Percentiles rank a stretch among this genome's conserved stretches.
Conservation (phyloP, 108 stramenopile species). For the Cyclostephanos invisitatus region DNA sequence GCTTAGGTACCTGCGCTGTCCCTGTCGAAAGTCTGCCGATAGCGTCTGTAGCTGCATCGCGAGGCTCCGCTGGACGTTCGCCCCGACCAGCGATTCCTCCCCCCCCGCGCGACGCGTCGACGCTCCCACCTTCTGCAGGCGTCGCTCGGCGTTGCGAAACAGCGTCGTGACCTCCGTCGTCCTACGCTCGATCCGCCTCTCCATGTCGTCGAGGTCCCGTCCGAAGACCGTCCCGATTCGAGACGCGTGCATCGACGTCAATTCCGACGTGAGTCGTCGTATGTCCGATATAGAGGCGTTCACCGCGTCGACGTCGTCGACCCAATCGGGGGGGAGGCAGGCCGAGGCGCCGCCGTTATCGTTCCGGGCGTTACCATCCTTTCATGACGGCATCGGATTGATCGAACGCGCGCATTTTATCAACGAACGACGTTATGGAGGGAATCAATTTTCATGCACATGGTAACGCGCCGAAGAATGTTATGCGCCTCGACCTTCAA, state of each 20-base stretch:
- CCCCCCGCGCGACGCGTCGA: conserved; percentile 79
- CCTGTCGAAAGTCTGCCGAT: conserved; percentile 86
- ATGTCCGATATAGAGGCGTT: conserved; percentile 79
- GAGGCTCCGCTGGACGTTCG: conserved; percentile 88
- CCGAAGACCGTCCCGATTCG: conserved; percentile 92
- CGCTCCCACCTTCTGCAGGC: conserved; percentile 77
- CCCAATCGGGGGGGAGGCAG: conserved; percentile 80
- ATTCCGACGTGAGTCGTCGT: conserved; percentile 76
- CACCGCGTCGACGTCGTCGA: conserved; percentile 79
- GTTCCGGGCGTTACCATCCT: conserved; percentile 9
- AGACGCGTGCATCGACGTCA: conserved; percentile 87
- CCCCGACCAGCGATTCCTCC: conserved; percentile 84
- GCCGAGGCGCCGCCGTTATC: conserved; percentile 30
- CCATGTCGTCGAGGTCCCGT: conserved; percentile 85
- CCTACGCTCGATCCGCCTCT: conserved; percentile 82
- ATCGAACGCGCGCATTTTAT: background rate
- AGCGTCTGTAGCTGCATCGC: conserved; percentile 95
- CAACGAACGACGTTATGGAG: background rate
- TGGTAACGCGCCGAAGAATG: background rate
- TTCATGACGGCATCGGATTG: background rate
- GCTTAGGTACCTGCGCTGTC: conserved; percentile 93
- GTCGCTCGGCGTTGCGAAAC: conserved; percentile 90
- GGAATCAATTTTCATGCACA: background rate
- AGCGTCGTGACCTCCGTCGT: conserved; percentile 85
- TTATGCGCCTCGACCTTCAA: background rate